Evolutionary conservation across 2,329 filamentous ascomycete genomes (phyloP), one percentile per base, ranked within the genome.

Genomic region (Epichloe aotearoae): DNA sequence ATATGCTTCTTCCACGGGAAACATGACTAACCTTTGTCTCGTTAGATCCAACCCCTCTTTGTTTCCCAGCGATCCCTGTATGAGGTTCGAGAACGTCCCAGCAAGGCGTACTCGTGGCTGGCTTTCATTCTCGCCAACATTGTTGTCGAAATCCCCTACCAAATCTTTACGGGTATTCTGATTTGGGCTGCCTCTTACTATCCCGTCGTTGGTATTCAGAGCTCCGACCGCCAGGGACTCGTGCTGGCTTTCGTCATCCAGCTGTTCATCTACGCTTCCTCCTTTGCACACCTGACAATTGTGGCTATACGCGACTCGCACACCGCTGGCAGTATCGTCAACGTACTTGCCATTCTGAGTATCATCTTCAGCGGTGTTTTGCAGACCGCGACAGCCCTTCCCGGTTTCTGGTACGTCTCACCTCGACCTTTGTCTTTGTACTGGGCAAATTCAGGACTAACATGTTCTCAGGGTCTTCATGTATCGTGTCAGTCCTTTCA

Each of bases 231-330:
- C 2, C 77, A 85, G 54, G 81, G 72, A 0, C 67, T 88, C 1
- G 80, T 87, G 56, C 73, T 87, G 39, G 67, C 88, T 5, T 78
- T 83, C 57, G 73, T 75, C 57, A 72, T 83, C 52, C 71, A 80
- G 55, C 82, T 89, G 60, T 74, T 89, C 61, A 69, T 89, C 55
- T 89, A 83, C 64, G 79, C 83, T 46, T 80, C 76, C 14, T 81
- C 84, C 0, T 89, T 89, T 57, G 80, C 84, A 0, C 80, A 86
- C 58, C 81, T 89, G 77, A 76, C 80, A 37, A 86, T 89, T 51
- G 81, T 82, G 1, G 83, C 79, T 2, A 73, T 89, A 39, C 81
- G 81, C 0, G 75, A 84, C 51, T 82, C 83, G 1, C 76, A 85
- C 58, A 86, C 82, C 0, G 85, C 83, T 5, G 77, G 76, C 5